Base-by-base conservation (phyloP, 441 rosid species). In the Melastoma candidum region DNA sequence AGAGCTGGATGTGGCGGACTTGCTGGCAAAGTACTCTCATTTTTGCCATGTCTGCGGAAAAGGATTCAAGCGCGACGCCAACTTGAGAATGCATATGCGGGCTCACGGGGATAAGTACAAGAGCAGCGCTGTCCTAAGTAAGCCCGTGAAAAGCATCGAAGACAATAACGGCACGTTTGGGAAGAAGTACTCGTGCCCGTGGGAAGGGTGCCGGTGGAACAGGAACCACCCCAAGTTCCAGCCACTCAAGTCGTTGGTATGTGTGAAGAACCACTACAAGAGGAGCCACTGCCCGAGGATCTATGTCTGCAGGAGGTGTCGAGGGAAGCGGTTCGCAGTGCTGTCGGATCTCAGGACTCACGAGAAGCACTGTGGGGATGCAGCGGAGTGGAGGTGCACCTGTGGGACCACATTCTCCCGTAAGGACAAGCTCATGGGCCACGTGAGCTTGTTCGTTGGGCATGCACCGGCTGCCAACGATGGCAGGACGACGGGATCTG, bases 51-150 rank as follows among this genome's bases (percentile, higher is more conserved):
- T 89, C 48, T 89, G 95, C 6, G 87, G 86, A 4, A 89, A 89
- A 70, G 95, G 97, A 48, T 89, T 86, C 74, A 89, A 86, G 71
- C 69, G 95, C 27, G 94, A 89, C 7, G 95, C 97, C 17, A 89
- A 89, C 67, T 61, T 86, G 57, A 82, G 97, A 72, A 89, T 89
- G 97, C 97, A 89, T 58, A 89, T 89, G 97, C 76, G 97, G 70
- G 94, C 97, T n/a, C 97, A 89, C 5, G 94, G 97, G 0, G 90
- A 86, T 26, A 85, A 80, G 49, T 89, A 86, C 74, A 86, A 89
- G 69, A 86, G 81, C 27, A 77, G 55, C 1, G 78, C 81, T 3
- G 87, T 95, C 17, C 75, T 89, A 56, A 67, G 63, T 56, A 80
- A 76, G 44, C 95, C 95, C 14, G 47, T 68, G 57, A 82, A 79